Conservation (phyloP, 495 filamentous ascomycete genomes). For the Talaromyces ruber region DNA sequence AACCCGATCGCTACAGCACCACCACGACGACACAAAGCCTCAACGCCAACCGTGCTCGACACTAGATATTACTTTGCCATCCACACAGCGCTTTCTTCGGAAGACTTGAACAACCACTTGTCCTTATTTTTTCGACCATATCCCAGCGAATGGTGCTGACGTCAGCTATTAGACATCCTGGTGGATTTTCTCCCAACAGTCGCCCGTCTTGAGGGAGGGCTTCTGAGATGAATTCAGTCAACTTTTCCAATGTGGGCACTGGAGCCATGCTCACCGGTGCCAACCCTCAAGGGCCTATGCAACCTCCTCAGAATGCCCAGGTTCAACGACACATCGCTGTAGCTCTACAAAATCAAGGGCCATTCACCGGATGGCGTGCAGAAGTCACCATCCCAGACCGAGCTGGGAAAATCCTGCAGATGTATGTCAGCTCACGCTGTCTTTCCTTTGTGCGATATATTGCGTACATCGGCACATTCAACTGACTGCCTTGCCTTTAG, state of each 20-base stretch:
- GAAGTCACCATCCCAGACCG: conserved; percentile 32
- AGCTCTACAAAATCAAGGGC: conserved; percentile 27
- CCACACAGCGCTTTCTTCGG: background rate
- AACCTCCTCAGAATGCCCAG: conserved; percentile 24
- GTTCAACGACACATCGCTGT: conserved; percentile 25
- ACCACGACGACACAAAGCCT: background rate
- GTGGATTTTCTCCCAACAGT: conserved; percentile 23
- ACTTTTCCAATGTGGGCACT: conserved; percentile 33
- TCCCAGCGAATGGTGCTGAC: conserved; percentile 33
- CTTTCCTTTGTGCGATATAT: conserved; percentile 4
- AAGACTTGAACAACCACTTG: background rate
- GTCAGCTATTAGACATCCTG: conserved; percentile 21
- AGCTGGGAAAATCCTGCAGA: conserved; percentile 35
- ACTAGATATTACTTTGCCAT: background rate
- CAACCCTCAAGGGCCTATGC: conserved; percentile 28
- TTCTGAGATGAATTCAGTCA: conserved; percentile 42
- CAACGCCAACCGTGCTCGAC: background rate
- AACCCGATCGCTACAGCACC: background rate
- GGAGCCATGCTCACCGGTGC: conserved; percentile 29
- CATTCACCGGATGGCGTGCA: conserved; percentile 37
- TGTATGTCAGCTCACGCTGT: conserved; percentile 24
- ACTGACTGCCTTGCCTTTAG: conserved; percentile 12
- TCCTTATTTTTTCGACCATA: background rate
- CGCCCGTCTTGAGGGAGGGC: conserved; percentile 34
- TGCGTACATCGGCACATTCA: background rate